Percentiles rank a stretch among this genome's conserved stretches.
These are phyloP conservation scores for Leishmania mexicana DNA, from an alignment of 208 protist genomes.

Conservation along the genomic window DNA sequence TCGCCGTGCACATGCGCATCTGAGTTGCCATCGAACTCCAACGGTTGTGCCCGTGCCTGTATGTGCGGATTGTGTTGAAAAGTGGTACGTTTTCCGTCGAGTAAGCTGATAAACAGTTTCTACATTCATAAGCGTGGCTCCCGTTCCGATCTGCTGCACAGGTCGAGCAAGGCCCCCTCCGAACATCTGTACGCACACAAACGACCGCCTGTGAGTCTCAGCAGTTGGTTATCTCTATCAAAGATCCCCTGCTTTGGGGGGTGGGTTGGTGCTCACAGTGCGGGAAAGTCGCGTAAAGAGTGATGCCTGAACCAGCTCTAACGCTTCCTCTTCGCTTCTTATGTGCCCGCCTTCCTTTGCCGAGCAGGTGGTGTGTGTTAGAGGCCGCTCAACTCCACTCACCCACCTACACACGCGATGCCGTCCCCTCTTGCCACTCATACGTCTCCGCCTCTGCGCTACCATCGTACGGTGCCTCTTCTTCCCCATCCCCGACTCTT, in stretches of 20 bases:
- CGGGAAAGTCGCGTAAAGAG: background rate
- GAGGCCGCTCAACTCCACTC: background rate
- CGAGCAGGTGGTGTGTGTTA: background rate
- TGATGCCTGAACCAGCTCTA: background rate
- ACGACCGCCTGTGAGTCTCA: background rate
- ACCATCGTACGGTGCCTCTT: background rate
- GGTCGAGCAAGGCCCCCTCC: background rate
- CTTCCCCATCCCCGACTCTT: background rate
- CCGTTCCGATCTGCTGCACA: background rate
- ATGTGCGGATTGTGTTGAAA: background rate
- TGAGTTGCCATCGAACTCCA: constrained; percentile 9
- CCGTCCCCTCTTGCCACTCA: background rate
- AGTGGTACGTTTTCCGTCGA: background rate
- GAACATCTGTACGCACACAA: no score
- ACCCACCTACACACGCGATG: background rate
- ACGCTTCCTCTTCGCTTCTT: background rate
- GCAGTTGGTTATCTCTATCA: background rate
- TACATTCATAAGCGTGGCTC: no score
- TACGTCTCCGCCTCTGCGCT: background rate
- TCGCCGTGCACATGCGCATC: constrained; percentile 74
- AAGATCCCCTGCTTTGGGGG: background rate
- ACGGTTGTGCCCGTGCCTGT: background rate
- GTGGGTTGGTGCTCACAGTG: background rate
- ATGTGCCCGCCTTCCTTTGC: background rate
- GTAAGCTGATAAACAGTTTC: background rate